Evolutionary conservation across 257 asterid genomes (phyloP).

Genomic region (Gentiana dahurica): DNA sequence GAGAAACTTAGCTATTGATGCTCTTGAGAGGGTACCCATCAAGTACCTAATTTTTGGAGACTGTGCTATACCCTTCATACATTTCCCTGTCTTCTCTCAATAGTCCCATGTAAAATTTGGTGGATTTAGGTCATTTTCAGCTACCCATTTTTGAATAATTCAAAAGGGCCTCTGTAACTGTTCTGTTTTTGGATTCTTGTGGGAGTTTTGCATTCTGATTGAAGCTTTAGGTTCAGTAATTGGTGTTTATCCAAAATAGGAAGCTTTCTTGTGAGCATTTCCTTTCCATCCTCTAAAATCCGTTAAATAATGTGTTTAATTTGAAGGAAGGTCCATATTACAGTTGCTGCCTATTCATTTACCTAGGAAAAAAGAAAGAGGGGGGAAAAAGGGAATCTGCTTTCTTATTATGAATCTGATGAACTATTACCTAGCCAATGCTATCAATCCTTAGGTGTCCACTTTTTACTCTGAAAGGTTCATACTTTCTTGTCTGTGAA

Average conservation of each 20-base stretch:
- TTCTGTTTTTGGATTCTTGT: conserved; percentile 41
- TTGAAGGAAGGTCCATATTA: conserved; percentile 11
- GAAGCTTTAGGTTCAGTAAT: conserved; percentile 25
- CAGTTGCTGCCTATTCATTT: conserved; percentile 6
- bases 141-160: conserved; percentile 39
- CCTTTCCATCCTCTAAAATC: conserved; percentile 9
- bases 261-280: conserved; percentile 11
- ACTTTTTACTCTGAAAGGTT: conserved; percentile 68
- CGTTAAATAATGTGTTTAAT: conserved; percentile 3
- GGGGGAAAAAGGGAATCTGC: conserved; percentile 70
- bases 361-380: conserved; percentile 7
- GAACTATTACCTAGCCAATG: conserved; percentile 60
- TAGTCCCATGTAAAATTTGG: conserved; percentile 30
- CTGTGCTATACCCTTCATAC: conserved; percentile 23
- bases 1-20: conserved; percentile 40
- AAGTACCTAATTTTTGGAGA: conserved; percentile 31
- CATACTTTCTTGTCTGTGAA: conserved; percentile 46
- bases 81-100: conserved; percentile 19
- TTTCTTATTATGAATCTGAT: conserved; percentile 45
- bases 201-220: conserved; percentile 32
- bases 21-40: conserved; percentile 27
- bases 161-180: conserved; percentile 36
- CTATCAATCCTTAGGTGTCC: conserved; percentile 34
- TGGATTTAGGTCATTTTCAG: conserved; percentile 36
- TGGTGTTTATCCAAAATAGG: conserved; percentile 18